phyloP scores from a whole-genome alignment of 371 early-diverging fungal genomes.

The Modicella reniformis region DNA sequence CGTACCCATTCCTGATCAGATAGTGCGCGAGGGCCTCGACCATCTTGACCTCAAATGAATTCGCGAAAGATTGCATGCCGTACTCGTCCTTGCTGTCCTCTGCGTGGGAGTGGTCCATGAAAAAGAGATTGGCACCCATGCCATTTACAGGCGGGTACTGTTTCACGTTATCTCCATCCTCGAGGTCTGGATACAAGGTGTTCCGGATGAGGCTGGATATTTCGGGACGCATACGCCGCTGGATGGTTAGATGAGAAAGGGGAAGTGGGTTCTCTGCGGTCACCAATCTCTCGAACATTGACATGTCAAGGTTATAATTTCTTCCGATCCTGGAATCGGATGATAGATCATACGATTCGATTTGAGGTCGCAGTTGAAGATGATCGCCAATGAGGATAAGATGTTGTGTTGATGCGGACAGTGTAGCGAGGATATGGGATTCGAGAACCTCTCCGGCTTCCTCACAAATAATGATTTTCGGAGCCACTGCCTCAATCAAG shows the following conservation, averaged over 20 bases:
- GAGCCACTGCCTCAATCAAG: constrained; percentile 60
- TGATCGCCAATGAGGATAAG: constrained; percentile 81
- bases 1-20: constrained; percentile 65
- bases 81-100: constrained; percentile 54
- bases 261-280: constrained; percentile 55
- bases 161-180: constrained; percentile 48
- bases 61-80: constrained; percentile 55
- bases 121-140: constrained; percentile 57
- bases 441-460: constrained; percentile 85
- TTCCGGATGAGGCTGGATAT: constrained; percentile 67
- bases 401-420: constrained; percentile 69
- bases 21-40: constrained; percentile 57
- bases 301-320: constrained; percentile 65
- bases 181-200: constrained; percentile 47
- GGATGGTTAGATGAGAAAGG: constrained; percentile 64
- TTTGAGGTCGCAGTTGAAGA: constrained; percentile 69
- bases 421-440: constrained; percentile 70
- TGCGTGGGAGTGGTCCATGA: constrained; percentile 55
- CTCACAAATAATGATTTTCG: constrained; percentile 73
- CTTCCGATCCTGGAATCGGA: constrained; percentile 45
- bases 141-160: constrained; percentile 58
- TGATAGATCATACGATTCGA: constrained; percentile 51
- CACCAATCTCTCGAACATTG: constrained; percentile 78
- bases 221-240: constrained; percentile 80
- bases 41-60: constrained; percentile 60